A percentile compares a stretch with the other conserved stretches of the same genome.
Evolutionary conservation across 495 filamentous ascomycete species (phyloP).

Genomic region (Penicillium pancosmium): DNA sequence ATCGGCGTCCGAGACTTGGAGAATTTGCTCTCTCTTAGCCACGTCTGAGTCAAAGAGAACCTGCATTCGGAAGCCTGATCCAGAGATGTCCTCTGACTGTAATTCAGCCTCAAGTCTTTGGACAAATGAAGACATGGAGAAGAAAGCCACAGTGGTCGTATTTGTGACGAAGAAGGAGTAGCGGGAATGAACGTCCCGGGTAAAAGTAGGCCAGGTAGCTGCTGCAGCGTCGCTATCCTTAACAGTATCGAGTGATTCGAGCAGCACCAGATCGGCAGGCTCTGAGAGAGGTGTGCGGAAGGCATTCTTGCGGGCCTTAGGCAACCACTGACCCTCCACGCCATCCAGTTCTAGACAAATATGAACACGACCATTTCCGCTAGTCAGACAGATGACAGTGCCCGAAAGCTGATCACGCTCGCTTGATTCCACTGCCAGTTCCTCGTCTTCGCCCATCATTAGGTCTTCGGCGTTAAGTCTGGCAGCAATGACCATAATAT

Average conservation of each 20-base stretch:
- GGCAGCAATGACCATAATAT: conserved; percentile 59
- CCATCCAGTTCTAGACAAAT: conserved; percentile 80
- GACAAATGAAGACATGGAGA: conserved; percentile 75
- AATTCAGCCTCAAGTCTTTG: conserved; percentile 77
- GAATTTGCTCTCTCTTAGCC: conserved; percentile 61
- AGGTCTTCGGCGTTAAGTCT: conserved; percentile 55
- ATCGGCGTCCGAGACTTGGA: conserved; percentile 52
- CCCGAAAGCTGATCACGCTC: conserved; percentile 69
- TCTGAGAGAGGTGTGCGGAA: conserved; percentile 44
- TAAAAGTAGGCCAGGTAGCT: conserved; percentile 71
- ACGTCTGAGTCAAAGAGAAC: conserved; percentile 65
- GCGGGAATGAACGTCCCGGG: conserved; percentile 67
- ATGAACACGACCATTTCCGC: conserved; percentile 71
- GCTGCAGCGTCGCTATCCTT: conserved; percentile 50
- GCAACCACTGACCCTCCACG: conserved; percentile 84
- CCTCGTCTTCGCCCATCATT: conserved; percentile 55
- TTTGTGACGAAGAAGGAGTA: conserved; percentile 82
- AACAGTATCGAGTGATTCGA: conserved; percentile 64
- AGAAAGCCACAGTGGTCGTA: conserved; percentile 65
- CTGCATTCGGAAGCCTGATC: conserved; percentile 72
- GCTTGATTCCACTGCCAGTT: conserved; percentile 49
- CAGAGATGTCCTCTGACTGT: conserved; percentile 61
- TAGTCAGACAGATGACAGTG: conserved; percentile 73
- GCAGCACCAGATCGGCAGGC: conserved; percentile 46
- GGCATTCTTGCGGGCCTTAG: conserved; percentile 53